Evolutionary conservation across 2,329 filamentous ascomycete genomes (phyloP), one percentile per base, ranked within the genome.

Genomic region (Botrytis galanthina): DNA sequence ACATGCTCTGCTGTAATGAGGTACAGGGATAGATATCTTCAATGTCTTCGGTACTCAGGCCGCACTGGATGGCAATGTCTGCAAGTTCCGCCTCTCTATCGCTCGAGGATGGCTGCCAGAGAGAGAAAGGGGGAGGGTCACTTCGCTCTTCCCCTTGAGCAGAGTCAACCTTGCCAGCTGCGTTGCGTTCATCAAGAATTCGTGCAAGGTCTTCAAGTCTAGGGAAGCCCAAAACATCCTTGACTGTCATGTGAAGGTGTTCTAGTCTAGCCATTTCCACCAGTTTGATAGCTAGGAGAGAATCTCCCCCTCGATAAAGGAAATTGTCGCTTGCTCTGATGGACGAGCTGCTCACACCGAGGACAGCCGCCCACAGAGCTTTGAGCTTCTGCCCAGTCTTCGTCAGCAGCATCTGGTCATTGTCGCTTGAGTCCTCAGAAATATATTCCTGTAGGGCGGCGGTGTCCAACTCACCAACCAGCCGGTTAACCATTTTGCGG

Each of bases 11-110:
- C 39, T 70, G 67, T n/a, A 70, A 29, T 12, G 48, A 29, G 26
- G 67, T 70, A 59, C 48, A 32, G 20, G 67, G 67, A 60, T 59
- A 70, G 3, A 70, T 60, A 37, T 70, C 67, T 16, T 70, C 67
- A 42, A 70, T 70, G 7, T 70, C 54, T 32, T 12, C 39, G 39
- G 44, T 29, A 22, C 54, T 32, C 16, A 64, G 26, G n/a, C 18
- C 37, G 42, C 16, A 64, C 42, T 64, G 37, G n/a, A 32, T n/a
- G 37, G 61, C 61, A 18, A 64, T 16, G 61, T 64, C 32, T 44
- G 42, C 42, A 44, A 44, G 42, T 64, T 42, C 61, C 42, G 18
- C 3, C 37, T 39, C 16, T 39, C 61, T 26, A n/a, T 64, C 35
- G n/a, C 26, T 64, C 32, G 26, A 64, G 26, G 29, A 26, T 22